Conservation (phyloP, 345 rosid species). For the Populus tremula region DNA sequence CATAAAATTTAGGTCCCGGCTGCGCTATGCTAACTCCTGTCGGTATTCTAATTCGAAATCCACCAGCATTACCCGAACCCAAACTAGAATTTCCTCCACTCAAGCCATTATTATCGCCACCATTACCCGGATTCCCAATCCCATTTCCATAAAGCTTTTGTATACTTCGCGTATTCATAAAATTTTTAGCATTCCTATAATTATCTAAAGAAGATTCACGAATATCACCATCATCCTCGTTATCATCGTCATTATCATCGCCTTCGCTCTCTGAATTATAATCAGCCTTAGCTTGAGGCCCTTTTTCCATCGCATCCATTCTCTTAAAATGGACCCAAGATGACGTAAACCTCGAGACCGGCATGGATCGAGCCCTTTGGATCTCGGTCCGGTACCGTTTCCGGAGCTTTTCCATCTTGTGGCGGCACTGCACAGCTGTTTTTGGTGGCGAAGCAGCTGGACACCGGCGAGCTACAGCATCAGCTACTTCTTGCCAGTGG, state of each 20-base stretch:
- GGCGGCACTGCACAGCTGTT: conserved; percentile 91
- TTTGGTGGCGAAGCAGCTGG: conserved; percentile 63
- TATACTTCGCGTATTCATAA: conserved; percentile 43
- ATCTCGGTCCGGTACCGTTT: conserved; percentile 85
- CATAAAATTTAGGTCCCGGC: conserved; percentile 44
- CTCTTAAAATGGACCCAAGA: conserved; percentile 86
- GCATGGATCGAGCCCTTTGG: conserved; percentile 84
- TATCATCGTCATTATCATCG: conserved; percentile 33
- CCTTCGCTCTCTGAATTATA: conserved; percentile 36
- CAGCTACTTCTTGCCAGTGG: conserved; percentile 96
- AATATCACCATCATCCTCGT: conserved; percentile 43
- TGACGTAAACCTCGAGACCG: conserved; percentile 65
- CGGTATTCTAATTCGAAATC: conserved; percentile 73
- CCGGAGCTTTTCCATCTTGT: conserved; percentile 98
- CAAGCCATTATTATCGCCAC: conserved; percentile 11
- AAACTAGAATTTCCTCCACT: background rate
- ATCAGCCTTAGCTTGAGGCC: conserved; percentile 37
- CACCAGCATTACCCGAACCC: conserved; percentile 28
- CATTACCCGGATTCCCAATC: conserved; percentile 36
- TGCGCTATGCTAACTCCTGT: conserved; percentile 78
- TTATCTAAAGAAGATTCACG: conserved; percentile 36
- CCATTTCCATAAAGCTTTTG: conserved; percentile 61
- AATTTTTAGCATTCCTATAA: conserved; percentile 34
- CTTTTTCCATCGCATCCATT: conserved; percentile 89
- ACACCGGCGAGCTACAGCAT: conserved; percentile 51